These are phyloP conservation scores for Pontederia paniculata DNA, from an alignment of 176 grass and related monocot species.

Conservation along the genomic window DNA sequence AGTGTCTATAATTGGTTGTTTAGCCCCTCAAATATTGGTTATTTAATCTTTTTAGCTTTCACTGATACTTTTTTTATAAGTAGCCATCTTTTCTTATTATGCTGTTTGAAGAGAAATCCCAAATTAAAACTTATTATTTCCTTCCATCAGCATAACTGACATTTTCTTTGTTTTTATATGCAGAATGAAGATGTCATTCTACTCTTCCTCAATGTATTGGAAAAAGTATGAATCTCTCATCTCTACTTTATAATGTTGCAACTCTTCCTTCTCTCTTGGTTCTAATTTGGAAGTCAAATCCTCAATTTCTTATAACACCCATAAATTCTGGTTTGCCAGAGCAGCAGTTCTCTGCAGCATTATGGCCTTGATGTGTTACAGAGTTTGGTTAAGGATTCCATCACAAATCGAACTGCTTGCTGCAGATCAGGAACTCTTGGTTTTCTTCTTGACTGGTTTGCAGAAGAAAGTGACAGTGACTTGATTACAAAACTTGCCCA, in stretches of 20 bases:
- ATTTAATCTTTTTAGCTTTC: too few relatives aligned
- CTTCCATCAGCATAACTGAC: slow-evolving; percentile 15
- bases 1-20: too few relatives aligned
- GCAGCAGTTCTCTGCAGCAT: slow-evolving; percentile 66
- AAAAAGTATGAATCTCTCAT: slow-evolving; percentile 43
- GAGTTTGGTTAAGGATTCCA: slow-evolving; percentile 75
- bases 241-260: slow-evolving; percentile 6
- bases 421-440: slow-evolving; percentile 78
- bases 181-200: slow-evolving; percentile 99
- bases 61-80: too few relatives aligned
- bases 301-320: slow-evolving; percentile 24
- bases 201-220: slow-evolving; percentile 68
- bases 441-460: slow-evolving; percentile 98
- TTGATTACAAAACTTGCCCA: slow-evolving; percentile 58
- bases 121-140: slow-evolving; percentile 7
- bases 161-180: slow-evolving; percentile 16
- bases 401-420: slow-evolving; percentile 82
- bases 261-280: background rate
- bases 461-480: slow-evolving; percentile 54
- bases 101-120: too few relatives aligned
- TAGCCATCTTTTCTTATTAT: too few relatives aligned
- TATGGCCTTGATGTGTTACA: slow-evolving; percentile 83
- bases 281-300: slow-evolving; percentile 1
- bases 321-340: slow-evolving; percentile 60
- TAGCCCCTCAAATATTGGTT: too few relatives aligned